phyloP scores from a whole-genome alignment of 1,284 basidiomycete species.

The Limonomyces culmigenus region DNA sequence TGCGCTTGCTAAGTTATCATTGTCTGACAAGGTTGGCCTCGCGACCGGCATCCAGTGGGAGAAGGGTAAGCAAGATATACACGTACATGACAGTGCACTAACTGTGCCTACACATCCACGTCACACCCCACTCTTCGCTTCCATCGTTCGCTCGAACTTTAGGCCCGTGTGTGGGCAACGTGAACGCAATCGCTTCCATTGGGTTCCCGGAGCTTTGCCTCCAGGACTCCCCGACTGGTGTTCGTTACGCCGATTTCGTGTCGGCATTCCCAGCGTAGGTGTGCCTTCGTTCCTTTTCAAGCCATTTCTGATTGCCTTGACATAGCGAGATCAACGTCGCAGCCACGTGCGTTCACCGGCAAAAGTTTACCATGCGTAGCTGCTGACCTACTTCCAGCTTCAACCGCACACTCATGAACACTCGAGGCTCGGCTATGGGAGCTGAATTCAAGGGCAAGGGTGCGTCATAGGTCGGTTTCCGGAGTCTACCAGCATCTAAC shows the following conservation, averaged over 20 bases:
- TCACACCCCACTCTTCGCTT: too few relatives aligned
- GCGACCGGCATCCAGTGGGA: slow-evolving; percentile 33
- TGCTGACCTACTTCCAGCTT: slow-evolving; percentile 30
- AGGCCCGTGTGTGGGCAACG: slow-evolving; percentile 57
- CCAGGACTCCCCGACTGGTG: slow-evolving; percentile 38
- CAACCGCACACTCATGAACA: slow-evolving; percentile 49
- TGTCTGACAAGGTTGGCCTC: slow-evolving; percentile 37
- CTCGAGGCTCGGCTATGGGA: slow-evolving; percentile 47
- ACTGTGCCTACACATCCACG: not conserved
- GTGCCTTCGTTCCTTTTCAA: not conserved
- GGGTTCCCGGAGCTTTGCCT: slow-evolving; percentile 58
- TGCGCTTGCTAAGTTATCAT: slow-evolving; percentile 29
- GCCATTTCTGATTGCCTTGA: not conserved
- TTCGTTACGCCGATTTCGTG: slow-evolving; percentile 41
- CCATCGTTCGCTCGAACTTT: too few relatives aligned
- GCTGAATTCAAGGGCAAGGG: slow-evolving; percentile 58
- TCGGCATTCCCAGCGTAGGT: slow-evolving; percentile 55
- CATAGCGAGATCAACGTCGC: slow-evolving; percentile 51
- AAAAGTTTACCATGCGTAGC: slow-evolving; percentile 3
- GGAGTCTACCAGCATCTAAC: slow-evolving; percentile 8
- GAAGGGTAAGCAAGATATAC: slow-evolving; percentile 12
- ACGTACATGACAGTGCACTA: not conserved
- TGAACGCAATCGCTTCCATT: slow-evolving; percentile 37
- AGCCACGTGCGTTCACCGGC: slow-evolving; percentile 27
- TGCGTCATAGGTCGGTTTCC: slow-evolving; percentile 34